These are phyloP conservation scores for Penicillium sp. DNA, from an alignment of 2,329 filamentous ascomycete species.

Conservation along the genomic window DNA sequence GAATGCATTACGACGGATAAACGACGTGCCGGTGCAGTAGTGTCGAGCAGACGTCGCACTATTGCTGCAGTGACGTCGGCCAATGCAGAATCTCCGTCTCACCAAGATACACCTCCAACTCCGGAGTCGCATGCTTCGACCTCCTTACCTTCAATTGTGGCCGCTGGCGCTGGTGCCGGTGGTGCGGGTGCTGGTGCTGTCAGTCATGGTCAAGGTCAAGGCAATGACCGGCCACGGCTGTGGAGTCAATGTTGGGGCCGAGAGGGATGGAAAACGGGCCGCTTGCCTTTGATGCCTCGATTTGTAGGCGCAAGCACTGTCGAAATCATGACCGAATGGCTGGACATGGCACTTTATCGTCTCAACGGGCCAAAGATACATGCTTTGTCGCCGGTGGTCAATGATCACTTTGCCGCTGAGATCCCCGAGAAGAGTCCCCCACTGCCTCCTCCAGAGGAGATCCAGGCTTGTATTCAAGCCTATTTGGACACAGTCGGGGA, in stretches of 20 bases:
- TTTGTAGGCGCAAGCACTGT: conserved; percentile 7
- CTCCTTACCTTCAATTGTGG: background rate
- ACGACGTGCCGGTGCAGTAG: conserved; percentile 5
- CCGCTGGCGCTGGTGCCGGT: too few relatives aligned
- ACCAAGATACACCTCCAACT: background rate
- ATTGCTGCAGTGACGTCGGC: background rate
- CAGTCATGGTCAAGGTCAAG: too few relatives aligned
- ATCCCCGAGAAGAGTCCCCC: background rate
- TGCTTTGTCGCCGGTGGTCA: conserved; percentile 5
- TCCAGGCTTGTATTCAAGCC: background rate
- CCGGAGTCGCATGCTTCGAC: conserved; percentile 1
- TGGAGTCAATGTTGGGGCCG: conserved; percentile 9
- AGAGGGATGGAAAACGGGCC: conserved; percentile 9
- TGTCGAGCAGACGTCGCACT: conserved; percentile 3
- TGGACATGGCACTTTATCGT: conserved; percentile 10
- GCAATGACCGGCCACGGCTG: conserved; percentile 4
- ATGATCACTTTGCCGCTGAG: conserved; percentile 1
- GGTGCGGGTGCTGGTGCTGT: too few relatives aligned
- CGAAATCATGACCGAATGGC: conserved; percentile 10
- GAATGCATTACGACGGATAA: conserved; percentile 11
- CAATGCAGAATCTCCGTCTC: background rate
- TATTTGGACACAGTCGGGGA: conserved; percentile 4
- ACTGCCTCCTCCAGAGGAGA: background rate
- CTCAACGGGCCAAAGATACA: conserved; percentile 1
- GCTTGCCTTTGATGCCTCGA: conserved; percentile 9